Base-by-base conservation (phyloP, 1,139 yeast species). In the Candida labiduridarum region DNA sequence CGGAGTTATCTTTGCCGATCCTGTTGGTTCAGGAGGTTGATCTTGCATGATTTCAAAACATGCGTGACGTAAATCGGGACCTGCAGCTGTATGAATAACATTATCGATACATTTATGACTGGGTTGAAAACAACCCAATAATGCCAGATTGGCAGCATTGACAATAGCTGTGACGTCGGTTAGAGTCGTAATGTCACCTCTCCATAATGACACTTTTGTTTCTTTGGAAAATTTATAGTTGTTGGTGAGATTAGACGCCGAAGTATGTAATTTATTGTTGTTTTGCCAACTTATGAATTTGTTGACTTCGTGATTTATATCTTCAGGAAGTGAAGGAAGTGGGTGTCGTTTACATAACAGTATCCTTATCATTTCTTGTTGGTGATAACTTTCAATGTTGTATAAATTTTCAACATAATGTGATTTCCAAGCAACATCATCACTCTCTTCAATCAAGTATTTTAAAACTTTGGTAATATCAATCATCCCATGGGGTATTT, bases 111-210 rank as follows among this genome's bases (percentile, higher is more conserved):
- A 51, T 42, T 44, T 51, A 27, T 51, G 52, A 18, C 39, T 34
- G 22, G 54, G 54, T 27, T 49, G 54, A 29, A 51, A 51, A 29
- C 54, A 51, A 2, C 54, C 52, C 12, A 51, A 33, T 25, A 51
- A 25, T 11, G 48, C 45, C 31, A 49, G 39, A 27, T 51, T 51
- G 1, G 54, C 54, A 1, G 54, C 52, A 39, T 51, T 51, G 5
- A 49, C 54, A 25, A 51, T 49, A 0, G 50, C 48, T 1, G 54
- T 41, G 4, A 46, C 52, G 10, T 44, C 50, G 6, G 47, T 43
- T 10, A 51, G 38, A 1, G 50, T 51, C 3, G 52, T 49, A n/a
- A 51, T 49, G 15, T 51, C 54, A 1, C 54, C 54, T 41, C 39
- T 49, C 52, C 54, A 49, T 22, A 51, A 31, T 11, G 54, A 49